Percentiles rank a stretch among this genome's conserved stretches.
These are phyloP conservation scores for Penicillium sumatraense DNA, from an alignment of 2,329 filamentous ascomycete species.

Conservation along the genomic window DNA sequence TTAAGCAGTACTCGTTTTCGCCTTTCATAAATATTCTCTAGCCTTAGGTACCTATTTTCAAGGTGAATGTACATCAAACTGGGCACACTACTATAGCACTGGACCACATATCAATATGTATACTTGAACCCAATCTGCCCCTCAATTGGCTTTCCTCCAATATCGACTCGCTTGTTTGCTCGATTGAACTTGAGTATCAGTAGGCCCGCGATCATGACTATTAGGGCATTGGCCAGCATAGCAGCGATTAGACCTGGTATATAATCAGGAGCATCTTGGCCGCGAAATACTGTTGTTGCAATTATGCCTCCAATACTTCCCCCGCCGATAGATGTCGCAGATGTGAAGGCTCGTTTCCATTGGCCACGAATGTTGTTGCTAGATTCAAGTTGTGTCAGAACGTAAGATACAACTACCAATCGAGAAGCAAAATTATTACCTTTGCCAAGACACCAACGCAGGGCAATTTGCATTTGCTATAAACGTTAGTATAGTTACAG, in stretches of 20 bases:
- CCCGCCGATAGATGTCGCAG: conserved; percentile 66
- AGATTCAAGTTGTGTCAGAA: neutral
- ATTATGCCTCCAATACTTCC: conserved; percentile 24
- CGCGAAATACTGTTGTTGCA: conserved; percentile 17
- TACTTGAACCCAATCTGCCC: neutral
- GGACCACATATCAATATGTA: neutral
- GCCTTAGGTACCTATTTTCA: no score
- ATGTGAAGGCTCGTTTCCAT: conserved; percentile 82
- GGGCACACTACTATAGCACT: no score
- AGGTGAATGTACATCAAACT: no score
- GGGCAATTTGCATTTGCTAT: conserved; percentile 21
- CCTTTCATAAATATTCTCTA: no score
- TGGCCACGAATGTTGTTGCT: conserved; percentile 84
- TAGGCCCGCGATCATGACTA: neutral
- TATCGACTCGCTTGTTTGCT: neutral
- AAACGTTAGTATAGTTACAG: no score
- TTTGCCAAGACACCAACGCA: conserved; percentile 73
- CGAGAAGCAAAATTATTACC: conserved; percentile 48
- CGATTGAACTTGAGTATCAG: neutral
- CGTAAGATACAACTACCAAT: neutral
- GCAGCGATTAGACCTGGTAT: conserved; percentile 31
- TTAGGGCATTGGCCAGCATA: neutral
- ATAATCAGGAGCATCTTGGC: conserved; percentile 23
- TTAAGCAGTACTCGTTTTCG: no score
- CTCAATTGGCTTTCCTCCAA: neutral